These are phyloP conservation scores for Kwoniella newhampshirensis DNA, from an alignment of 768 basidiomycete species.

Conservation along the genomic window DNA sequence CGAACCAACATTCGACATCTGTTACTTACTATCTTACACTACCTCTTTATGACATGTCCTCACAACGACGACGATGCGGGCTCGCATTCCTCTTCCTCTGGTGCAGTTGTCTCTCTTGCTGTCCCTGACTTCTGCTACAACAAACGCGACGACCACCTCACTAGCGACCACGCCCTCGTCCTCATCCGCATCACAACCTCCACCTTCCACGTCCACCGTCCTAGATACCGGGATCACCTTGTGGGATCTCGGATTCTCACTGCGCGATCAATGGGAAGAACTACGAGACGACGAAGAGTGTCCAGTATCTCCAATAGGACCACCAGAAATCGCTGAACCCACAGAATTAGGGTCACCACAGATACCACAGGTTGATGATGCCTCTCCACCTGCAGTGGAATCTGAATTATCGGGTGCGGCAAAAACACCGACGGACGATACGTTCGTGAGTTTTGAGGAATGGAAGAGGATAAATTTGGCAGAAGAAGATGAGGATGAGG, in stretches of 20 bases:
- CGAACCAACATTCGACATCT: not conserved
- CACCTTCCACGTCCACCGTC: slow-evolving; percentile 2
- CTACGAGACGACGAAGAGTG: slow-evolving; percentile 11
- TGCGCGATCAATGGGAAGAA: slow-evolving; percentile 20
- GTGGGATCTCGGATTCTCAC: slow-evolving; percentile 29
- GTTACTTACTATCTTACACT: not conserved
- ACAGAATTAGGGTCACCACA: not conserved
- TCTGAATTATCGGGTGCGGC: slow-evolving; percentile 7
- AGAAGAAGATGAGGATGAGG: slow-evolving; percentile 28
- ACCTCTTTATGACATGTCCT: not conserved
- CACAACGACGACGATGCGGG: too few relatives aligned
- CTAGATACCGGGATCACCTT: slow-evolving; percentile 13
- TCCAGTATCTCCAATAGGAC: slow-evolving; percentile 13
- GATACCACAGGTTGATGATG: not conserved
- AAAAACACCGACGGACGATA: slow-evolving; percentile 6
- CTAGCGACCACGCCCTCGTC: too few relatives aligned
- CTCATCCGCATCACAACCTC: not conserved
- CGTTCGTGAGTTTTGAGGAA: slow-evolving; percentile 45
- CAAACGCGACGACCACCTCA: too few relatives aligned
- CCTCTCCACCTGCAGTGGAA: not conserved
- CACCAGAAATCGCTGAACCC: not conserved
- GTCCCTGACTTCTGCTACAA: too few relatives aligned
- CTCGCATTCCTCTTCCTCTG: too few relatives aligned
- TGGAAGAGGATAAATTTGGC: slow-evolving; percentile 40
- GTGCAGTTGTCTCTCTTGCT: too few relatives aligned